Evolutionary conservation across 495 filamentous ascomycete genomes (phyloP).

Genomic region (Symbiotaphrina buchneri): DNA sequence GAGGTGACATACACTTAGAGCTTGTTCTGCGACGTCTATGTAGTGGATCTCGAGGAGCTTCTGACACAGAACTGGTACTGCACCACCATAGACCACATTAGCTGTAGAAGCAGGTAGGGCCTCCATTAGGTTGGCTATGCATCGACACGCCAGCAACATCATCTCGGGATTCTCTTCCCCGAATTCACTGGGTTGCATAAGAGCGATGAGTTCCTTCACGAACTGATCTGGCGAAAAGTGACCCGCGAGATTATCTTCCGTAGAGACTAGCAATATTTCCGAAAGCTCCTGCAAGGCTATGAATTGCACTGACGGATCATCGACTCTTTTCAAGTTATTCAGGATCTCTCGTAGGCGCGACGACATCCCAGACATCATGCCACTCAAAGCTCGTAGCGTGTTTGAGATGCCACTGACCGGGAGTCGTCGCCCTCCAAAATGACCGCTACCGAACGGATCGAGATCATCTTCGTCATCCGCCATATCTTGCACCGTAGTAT

Average conservation of each 20-base stretch:
- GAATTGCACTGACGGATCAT: conserved; percentile 70
- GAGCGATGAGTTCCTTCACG: conserved; percentile 75
- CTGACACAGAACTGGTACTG: conserved; percentile 80
- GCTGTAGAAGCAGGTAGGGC: conserved; percentile 79
- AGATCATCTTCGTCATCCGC: conserved; percentile 39
- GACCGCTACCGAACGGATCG: conserved; percentile 54
- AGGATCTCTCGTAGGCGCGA: conserved; percentile 66
- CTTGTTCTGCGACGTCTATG: conserved; percentile 94
- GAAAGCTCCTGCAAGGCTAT: conserved; percentile 88
- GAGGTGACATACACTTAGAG: conserved; percentile 45
- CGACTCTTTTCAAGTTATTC: conserved; percentile 62
- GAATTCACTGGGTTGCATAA: conserved; percentile 79
- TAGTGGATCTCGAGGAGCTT: conserved; percentile 89
- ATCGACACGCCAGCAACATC: conserved; percentile 92
- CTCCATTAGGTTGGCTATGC: conserved; percentile 95
- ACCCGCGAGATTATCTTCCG: conserved; percentile 88
- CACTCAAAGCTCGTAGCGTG: conserved; percentile 66
- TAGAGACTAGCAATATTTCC: conserved; percentile 79
- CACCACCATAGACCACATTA: conserved; percentile 89
- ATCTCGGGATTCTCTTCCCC: conserved; percentile 91
- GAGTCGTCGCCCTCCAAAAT: conserved; percentile 41
- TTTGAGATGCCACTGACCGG: conserved; percentile 46
- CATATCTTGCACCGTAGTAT: conserved; percentile 24
- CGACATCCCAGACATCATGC: conserved; percentile 74
- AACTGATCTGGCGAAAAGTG: conserved; percentile 89